Conservation (phyloP, 768 basidiomycete species). For the Lactarius hengduanensis region DNA sequence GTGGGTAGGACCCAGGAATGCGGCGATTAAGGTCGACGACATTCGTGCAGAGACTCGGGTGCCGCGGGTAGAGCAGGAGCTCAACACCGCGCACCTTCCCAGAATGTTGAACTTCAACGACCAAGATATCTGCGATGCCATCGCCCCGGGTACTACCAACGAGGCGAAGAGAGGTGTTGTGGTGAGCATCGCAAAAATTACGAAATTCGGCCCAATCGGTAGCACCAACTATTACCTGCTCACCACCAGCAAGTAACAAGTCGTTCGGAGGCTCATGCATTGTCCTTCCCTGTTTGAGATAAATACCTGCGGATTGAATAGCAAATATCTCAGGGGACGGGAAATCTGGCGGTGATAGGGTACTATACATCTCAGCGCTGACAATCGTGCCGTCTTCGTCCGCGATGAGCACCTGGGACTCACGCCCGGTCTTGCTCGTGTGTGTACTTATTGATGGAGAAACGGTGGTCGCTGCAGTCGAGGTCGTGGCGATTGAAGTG, state of each 20-base stretch:
- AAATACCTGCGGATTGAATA: conserved; percentile 7
- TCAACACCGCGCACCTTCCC: conserved; percentile 16
- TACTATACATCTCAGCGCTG: background rate
- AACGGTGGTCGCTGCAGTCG: conserved; percentile 23
- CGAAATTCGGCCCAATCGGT: conserved; percentile 16
- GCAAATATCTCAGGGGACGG: background rate
- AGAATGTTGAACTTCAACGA: conserved; percentile 13
- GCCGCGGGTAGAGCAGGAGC: conserved; percentile 12
- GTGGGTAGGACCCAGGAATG: conserved; percentile 26
- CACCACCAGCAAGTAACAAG: conserved; percentile 10
- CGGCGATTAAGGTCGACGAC: conserved; percentile 7
- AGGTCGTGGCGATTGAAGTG: conserved; percentile 14
- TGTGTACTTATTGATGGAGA: conserved; percentile 15
- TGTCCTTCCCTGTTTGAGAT: conserved; percentile 5
- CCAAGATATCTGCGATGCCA: conserved; percentile 7
- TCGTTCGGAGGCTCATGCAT: background rate
- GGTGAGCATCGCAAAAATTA: conserved; percentile 5
- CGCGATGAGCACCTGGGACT: conserved; percentile 17
- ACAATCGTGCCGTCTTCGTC: conserved; percentile 14
- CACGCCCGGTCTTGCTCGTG: background rate
- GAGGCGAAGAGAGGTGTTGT: conserved; percentile 14
- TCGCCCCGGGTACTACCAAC: conserved; percentile 1
- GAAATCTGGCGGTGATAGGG: conserved; percentile 5
- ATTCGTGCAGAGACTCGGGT: background rate
- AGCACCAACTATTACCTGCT: conserved; percentile 17